A percentile compares a stretch with the other conserved stretches of the same genome.
These are phyloP conservation scores for Cicer bijugum DNA, from an alignment of 306 rosid species.

Conservation along the genomic window DNA sequence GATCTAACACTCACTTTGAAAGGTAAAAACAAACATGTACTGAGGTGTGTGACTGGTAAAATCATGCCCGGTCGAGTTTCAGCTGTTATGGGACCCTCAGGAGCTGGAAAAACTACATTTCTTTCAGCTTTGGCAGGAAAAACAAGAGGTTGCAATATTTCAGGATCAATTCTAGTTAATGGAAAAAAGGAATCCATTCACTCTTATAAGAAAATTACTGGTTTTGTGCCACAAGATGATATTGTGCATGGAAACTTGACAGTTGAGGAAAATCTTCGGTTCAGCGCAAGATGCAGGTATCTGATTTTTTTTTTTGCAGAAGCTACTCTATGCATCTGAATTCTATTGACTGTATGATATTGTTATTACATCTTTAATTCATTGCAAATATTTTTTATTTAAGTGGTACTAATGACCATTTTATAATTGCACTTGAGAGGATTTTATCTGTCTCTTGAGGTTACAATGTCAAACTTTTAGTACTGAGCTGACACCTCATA, in stretches of 20 bases:
- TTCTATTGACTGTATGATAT: neutral
- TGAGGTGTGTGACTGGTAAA: constrained; percentile 78
- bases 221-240: constrained; percentile 92
- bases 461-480: too few relatives aligned
- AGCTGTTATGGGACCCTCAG: constrained; percentile 93
- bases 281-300: constrained; percentile 91
- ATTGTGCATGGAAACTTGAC: constrained; percentile 88
- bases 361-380: neutral
- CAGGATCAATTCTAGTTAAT: constrained; percentile 70
- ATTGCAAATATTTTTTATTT: neutral
- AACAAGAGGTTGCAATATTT: constrained; percentile 63
- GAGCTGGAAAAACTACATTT: constrained; percentile 91
- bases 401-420: too few relatives aligned
- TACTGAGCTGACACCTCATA: too few relatives aligned
- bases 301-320: constrained; percentile 33
- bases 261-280: constrained; percentile 87
- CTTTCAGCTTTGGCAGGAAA: constrained; percentile 83
- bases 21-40: constrained; percentile 63
- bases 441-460: too few relatives aligned
- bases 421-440: too few relatives aligned
- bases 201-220: constrained; percentile 70
- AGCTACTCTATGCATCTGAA: neutral
- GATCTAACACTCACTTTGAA: constrained; percentile 73
- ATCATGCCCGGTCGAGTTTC: constrained; percentile 78
- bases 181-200: constrained; percentile 72